phyloP scores from a whole-genome alignment of 2,329 filamentous ascomycete genomes.

The Ophiostoma montium region DNA sequence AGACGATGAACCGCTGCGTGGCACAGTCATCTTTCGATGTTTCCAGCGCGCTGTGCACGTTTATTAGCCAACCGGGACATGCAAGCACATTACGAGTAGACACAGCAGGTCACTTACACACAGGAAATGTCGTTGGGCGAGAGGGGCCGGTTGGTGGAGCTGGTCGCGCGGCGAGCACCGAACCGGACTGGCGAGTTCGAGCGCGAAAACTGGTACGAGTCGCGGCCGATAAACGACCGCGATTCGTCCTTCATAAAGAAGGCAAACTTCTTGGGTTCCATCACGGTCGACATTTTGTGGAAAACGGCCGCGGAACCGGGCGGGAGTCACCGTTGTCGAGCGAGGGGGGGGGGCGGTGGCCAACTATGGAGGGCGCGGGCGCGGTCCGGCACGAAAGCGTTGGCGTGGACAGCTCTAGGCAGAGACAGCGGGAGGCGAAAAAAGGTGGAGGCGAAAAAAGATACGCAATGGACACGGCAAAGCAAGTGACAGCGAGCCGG shows the following conservation, averaged over 20 bases:
- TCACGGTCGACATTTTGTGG: slow-evolving; percentile 6
- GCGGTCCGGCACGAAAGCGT: background rate
- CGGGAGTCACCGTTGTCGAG: background rate
- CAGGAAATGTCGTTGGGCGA: slow-evolving; percentile 9
- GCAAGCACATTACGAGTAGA: too few species aligned
- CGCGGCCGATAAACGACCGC: slow-evolving; percentile 1
- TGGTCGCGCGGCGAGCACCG: slow-evolving; percentile 10
- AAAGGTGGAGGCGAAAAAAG: too few species aligned
- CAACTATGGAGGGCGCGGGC: background rate
- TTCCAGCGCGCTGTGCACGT: background rate
- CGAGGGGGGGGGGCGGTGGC: background rate
- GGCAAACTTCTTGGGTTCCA: slow-evolving; percentile 14
- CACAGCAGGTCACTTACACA: slow-evolving; percentile 14
- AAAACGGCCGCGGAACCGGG: background rate
- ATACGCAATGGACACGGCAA: too few species aligned
- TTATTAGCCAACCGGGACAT: too few species aligned
- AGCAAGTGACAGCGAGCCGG: too few species aligned
- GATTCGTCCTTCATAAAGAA: slow-evolving; percentile 14
- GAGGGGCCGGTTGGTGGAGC: slow-evolving; percentile 8
- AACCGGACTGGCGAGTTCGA: slow-evolving; percentile 12
- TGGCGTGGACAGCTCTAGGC: background rate
- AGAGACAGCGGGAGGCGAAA: too few species aligned
- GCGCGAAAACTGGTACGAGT: slow-evolving; percentile 3
- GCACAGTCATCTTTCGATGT: slow-evolving; percentile 35
- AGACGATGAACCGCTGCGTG: slow-evolving; percentile 40